Base-by-base conservation (phyloP, 225 moss, liverwort and hornwort species). In the Sphagnum tenellum region DNA sequence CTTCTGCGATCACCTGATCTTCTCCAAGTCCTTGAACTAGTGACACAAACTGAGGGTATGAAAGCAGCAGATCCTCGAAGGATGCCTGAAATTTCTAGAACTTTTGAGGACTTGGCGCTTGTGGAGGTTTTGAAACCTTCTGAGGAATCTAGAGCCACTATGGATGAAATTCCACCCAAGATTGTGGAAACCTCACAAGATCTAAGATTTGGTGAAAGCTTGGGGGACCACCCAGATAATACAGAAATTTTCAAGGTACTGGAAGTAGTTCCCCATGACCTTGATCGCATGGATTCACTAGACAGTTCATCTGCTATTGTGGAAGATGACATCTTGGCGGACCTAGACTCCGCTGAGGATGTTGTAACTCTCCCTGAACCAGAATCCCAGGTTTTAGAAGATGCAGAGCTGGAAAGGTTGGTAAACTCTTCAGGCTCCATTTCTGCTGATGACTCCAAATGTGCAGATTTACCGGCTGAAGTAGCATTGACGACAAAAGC, bases 401-500 rank as follows among this genome's bases (percentile, higher is more conserved):
- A 52, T 52, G 9, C 52, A 52, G 7, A 52, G 52, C 74, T 78
- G 60, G 64, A 70, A 6, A 77, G 71, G 48, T 12, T 56, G 46
- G 71, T 52, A 9, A 64, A 67, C 2, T 81, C 81, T 65, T 47
- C 76, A 56, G 71, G 63, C 64, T 65, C 60, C 9, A 5, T 77
- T 46, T 75, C 77, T 4, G 70, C 62, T 11, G 63, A 49, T 52
- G 66, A 59, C 58, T 29, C 29, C 29, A 29, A 29, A 29, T 48
- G 64, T 5, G 70, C 74, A 47, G 53, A 55, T 10, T 64, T 51
- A 56, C 68, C 77, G 48, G 55, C 58, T 13, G 70, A 74, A 53
- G 65, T 65, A 59, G n/a, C 59, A 13, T 14, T n/a, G 8, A 49
- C 74, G 60, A 64, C 64, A 65, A 46, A 47, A 14, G 4, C 48